Conservation (phyloP, 2,329 filamentous ascomycete species). For the Keithomyces neogunnii region DNA sequence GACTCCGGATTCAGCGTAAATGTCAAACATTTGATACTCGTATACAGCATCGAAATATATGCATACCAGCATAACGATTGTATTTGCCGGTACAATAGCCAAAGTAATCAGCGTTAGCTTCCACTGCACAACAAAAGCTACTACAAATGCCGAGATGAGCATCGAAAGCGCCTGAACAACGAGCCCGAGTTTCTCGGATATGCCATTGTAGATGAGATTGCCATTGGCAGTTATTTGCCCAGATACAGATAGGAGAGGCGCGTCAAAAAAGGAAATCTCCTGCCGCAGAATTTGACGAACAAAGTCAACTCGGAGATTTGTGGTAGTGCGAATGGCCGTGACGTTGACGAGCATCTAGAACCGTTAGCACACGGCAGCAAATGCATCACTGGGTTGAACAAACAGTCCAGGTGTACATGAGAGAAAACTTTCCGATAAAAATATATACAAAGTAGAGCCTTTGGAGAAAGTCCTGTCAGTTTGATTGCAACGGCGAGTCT, state of each 20-base stretch:
- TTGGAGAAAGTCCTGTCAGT: neutral
- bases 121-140: constrained; percentile 32
- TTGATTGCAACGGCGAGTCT: neutral
- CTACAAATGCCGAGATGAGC: constrained; percentile 30
- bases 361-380: neutral
- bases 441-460: constrained; percentile 50
- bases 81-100: constrained; percentile 34
- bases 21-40: constrained; percentile 34
- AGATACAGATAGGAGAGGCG: constrained; percentile 32
- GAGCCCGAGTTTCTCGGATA: constrained; percentile 35
- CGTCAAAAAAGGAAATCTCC: constrained; percentile 48
- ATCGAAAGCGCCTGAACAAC: constrained; percentile 32
- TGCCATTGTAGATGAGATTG: constrained; percentile 35
- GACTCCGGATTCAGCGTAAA: constrained; percentile 32
- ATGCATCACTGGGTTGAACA: constrained; percentile 5
- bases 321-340: constrained; percentile 27
- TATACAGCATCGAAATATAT: constrained; percentile 31
- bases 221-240: constrained; percentile 39
- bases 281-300: constrained; percentile 34
- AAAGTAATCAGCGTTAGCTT: constrained; percentile 33
- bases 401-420: constrained; percentile 47
- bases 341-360: constrained; percentile 25
- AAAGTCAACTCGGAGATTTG: constrained; percentile 27
- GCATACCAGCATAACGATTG: constrained; percentile 29
- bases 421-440: constrained; percentile 43